Conservation (phyloP, 2,329 filamentous ascomycete genomes). For the Coniella lustricola region DNA sequence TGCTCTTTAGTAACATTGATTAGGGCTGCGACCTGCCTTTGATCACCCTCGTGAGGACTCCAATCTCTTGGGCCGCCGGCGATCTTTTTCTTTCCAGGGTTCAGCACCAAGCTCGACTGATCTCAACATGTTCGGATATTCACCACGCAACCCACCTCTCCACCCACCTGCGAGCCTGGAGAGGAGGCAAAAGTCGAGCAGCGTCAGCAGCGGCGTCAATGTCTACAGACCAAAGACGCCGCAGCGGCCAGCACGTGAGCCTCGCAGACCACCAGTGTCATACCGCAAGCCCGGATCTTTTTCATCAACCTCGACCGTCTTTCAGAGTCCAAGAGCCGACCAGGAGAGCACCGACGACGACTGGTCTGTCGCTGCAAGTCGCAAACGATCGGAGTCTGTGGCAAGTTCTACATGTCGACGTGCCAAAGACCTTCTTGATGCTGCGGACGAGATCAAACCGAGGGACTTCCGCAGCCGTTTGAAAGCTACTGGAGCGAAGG, state of each 20-base stretch:
- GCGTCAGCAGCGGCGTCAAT: neutral
- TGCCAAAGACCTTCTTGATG: constrained; percentile 43
- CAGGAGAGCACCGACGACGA: neutral
- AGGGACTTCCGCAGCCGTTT: constrained; percentile 42
- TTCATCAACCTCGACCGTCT: constrained; percentile 8
- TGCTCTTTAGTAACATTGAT: neutral
- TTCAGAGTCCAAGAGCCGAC: neutral
- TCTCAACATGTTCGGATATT: constrained; percentile 19
- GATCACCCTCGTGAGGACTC: constrained; percentile 20
- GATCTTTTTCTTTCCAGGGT: constrained; percentile 10
- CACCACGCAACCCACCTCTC: constrained; percentile 4
- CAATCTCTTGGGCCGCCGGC: neutral
- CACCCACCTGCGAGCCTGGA: constrained; percentile 14
- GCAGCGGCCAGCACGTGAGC: constrained; percentile 4
- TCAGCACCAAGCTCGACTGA: constrained; percentile 15
- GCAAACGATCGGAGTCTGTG: constrained; percentile 7
- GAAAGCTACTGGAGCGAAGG: constrained; percentile 41
- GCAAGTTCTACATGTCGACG: constrained; percentile 1
- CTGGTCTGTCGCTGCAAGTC: neutral
- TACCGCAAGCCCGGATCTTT: constrained; percentile 14
- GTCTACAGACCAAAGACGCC: constrained; percentile 3
- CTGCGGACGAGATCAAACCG: constrained; percentile 44
- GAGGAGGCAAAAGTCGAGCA: constrained; percentile 28
- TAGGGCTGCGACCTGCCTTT: neutral
- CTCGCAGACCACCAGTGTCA: constrained; percentile 15